These are phyloP conservation scores for Amyloporia xantha DNA, from an alignment of 768 basidiomycete genomes.

Conservation along the genomic window DNA sequence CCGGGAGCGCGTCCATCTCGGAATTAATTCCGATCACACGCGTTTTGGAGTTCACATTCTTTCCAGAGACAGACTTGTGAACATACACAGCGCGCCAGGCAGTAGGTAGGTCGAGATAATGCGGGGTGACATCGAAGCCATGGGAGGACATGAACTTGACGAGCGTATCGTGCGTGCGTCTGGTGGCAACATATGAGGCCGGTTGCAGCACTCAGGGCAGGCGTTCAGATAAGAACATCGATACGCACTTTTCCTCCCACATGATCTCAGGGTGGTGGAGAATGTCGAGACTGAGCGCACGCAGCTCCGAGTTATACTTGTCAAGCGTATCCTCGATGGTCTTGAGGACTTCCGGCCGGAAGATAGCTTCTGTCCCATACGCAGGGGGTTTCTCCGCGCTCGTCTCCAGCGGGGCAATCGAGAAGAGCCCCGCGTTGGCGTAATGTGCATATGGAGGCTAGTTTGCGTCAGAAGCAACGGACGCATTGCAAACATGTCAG, in stretches of 20 bases:
- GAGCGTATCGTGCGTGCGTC: slow-evolving; percentile 66
- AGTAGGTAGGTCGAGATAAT: slow-evolving; percentile 65
- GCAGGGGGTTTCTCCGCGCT: slow-evolving; percentile 13
- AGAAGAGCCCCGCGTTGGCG: slow-evolving; percentile 6
- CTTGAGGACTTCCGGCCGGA: slow-evolving; percentile 33
- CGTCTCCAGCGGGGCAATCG: neutral
- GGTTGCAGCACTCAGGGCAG: neutral
- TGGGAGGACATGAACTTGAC: slow-evolving; percentile 59
- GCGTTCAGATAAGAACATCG: no score
- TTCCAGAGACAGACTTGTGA: slow-evolving; percentile 18
- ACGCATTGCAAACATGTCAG: neutral
- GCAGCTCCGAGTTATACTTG: slow-evolving; percentile 43
- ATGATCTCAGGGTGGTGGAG: slow-evolving; percentile 15
- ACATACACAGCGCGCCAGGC: slow-evolving; percentile 74
- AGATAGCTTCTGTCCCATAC: slow-evolving; percentile 13
- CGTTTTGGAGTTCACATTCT: neutral
- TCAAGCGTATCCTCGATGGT: slow-evolving; percentile 52
- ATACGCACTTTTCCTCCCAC: slow-evolving; percentile 11
- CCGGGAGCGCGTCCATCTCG: slow-evolving; percentile 62
- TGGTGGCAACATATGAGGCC: slow-evolving; percentile 22
- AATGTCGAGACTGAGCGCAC: slow-evolving; percentile 62
- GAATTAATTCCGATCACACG: slow-evolving; percentile 73
- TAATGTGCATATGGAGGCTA: slow-evolving; percentile 10
- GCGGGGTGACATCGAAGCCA: slow-evolving; percentile 65
- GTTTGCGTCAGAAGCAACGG: neutral